Evolutionary conservation across 768 basidiomycete genomes (phyloP).

Genomic region (Leccinum aurantiacum): DNA sequence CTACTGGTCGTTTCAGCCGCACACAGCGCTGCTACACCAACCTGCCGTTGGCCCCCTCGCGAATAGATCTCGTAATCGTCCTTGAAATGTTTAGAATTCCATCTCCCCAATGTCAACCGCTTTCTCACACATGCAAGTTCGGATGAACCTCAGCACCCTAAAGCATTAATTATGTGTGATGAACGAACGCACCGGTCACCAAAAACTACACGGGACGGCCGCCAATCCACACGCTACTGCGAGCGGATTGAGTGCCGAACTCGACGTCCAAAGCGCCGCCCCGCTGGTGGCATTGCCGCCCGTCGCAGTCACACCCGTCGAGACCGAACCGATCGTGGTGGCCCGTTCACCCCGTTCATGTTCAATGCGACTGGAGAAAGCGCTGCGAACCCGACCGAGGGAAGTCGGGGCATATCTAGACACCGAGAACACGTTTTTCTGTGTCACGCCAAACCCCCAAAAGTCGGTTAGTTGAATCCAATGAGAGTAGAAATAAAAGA

Average conservation of each 20-base stretch:
- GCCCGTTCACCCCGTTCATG: constrained; percentile 43
- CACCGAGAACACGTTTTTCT: constrained; percentile 89
- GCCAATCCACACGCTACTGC: constrained; percentile 6
- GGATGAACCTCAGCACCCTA: too few species aligned
- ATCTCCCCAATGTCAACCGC: too few species aligned
- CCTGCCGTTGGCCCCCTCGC: too few species aligned
- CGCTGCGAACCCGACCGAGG: constrained; percentile 81
- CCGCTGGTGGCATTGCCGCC: constrained; percentile 8
- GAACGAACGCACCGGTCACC: too few species aligned
- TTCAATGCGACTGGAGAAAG: constrained; percentile 55
- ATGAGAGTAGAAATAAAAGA: neutral
- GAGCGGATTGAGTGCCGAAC: constrained; percentile 1
- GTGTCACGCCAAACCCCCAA: neutral
- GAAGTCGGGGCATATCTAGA: constrained; percentile 56
- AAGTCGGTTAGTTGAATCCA: neutral
- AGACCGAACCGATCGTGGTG: constrained; percentile 53
- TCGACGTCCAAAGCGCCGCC: neutral
- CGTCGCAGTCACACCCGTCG: constrained; percentile 47
- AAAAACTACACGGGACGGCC: neutral
- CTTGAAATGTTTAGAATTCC: too few species aligned
- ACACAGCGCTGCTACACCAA: too few species aligned
- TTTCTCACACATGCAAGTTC: too few species aligned
- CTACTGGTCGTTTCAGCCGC: too few species aligned
- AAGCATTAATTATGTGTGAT: too few species aligned
- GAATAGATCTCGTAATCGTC: too few species aligned